Evolutionary conservation across 176 grass and related monocot species (phyloP), one percentile per base, ranked within the genome.

Genomic region (Lolium perenne): DNA sequence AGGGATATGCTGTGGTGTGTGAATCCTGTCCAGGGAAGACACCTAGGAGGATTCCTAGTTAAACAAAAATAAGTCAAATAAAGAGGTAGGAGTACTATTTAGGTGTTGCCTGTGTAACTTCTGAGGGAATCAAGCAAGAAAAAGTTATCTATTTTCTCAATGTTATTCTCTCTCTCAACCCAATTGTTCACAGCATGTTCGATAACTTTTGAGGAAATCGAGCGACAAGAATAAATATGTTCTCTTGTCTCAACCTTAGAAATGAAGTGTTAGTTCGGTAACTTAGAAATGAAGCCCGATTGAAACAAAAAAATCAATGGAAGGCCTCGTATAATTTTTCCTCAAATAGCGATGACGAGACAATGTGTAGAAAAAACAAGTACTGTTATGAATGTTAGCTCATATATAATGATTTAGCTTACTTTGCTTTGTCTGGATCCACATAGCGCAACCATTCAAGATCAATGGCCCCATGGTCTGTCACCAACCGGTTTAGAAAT

Each of bases 341-440:
- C 77, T 47, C 21, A 40, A 57, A 83, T 59, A 74, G 40, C 11
- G 46, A 74, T 6, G 16, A 20, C 6, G 11, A 22, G 32, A 23
- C n/a, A 85, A 76, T 63, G 49, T 66, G 77, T 43, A 66, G 16
- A 68, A 79, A 18, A 5, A 78, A 16, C 38, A 70, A 58, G 2
- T 65, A 54, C 17, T 61, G 29, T 17, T 80, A 45, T 77, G 23
- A 71, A 59, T 18, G 29, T 77, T 77, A 64, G 46, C 10, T 76
- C 43, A 69, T 79, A 35, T 32, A 48, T 70, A 58, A 49, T 48
- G 47, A 85, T 81, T 20, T 18, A 50, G 86, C 94, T 86, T 87
- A 95, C 94, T 95, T 95, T 75, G 91, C 86, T 91, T 93, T 95
- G 67, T 80, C 91, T 81, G 94, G 87, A 68, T 95, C 84, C 7